Evolutionary conservation across 176 grass and related monocot species (phyloP).

Genomic region (Cymbopogon citratus): DNA sequence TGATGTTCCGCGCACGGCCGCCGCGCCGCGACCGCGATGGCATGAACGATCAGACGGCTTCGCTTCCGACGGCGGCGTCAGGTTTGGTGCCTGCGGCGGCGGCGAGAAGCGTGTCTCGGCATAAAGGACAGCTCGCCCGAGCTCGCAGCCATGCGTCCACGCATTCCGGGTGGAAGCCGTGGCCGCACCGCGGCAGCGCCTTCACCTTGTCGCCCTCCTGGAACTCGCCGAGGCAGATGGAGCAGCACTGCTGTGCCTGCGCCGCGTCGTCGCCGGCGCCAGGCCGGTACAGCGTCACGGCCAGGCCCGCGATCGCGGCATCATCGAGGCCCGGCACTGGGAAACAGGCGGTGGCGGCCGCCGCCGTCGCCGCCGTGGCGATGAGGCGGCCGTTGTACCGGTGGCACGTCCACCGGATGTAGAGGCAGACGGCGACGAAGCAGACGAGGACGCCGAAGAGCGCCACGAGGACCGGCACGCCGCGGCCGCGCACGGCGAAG

Average conservation of each 20-base stretch:
- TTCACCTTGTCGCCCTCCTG: constrained; percentile 32
- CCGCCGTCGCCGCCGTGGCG: too few species aligned
- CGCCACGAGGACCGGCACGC: constrained; percentile 29
- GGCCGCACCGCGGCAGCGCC: constrained; percentile 33
- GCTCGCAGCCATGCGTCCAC: constrained; percentile 41
- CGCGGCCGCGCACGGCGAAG: constrained; percentile 20
- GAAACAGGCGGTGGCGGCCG: neutral
- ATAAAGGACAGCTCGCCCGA: constrained; percentile 34
- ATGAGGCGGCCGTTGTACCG: neutral
- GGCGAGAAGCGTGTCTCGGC: constrained; percentile 21
- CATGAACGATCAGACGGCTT: constrained; percentile 2
- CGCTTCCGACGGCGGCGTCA: neutral
- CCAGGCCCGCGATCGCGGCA: neutral
- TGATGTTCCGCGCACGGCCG: neutral
- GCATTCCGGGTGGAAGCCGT: constrained; percentile 46
- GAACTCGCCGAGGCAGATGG: constrained; percentile 49
- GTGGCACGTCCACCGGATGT: constrained; percentile 39
- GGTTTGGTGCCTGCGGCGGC: neutral
- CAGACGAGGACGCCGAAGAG: constrained; percentile 22
- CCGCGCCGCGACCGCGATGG: neutral
- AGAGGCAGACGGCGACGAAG: constrained; percentile 43
- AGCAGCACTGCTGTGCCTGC: constrained; percentile 32
- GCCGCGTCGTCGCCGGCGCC: neutral
- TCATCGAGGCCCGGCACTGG: constrained; percentile 21
- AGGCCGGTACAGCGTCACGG: constrained; percentile 18